A percentile compares a stretch with the other conserved stretches of the same genome.
Conservation (phyloP, 192 early-diverging fungal species). For the Umbelopsis ramanniana region DNA sequence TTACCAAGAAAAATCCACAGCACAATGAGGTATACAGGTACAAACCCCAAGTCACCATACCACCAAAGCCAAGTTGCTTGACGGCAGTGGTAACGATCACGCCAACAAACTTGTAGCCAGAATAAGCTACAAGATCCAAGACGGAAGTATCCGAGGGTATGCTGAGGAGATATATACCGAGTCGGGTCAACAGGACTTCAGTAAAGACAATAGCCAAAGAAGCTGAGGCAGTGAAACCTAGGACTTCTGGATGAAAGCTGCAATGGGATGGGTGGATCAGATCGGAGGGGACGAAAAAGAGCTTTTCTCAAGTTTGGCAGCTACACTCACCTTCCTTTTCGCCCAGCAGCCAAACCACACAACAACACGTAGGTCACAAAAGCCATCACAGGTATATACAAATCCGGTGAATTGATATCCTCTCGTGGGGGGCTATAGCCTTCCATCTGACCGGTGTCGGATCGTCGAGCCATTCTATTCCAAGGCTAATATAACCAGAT, state of each 20-base stretch:
- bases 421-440: constrained; percentile 85
- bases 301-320: no score
- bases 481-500: constrained; percentile 58
- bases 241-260: constrained; percentile 85
- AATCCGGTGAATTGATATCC: constrained; percentile 93
- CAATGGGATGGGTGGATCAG: background rate
- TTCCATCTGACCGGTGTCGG: constrained; percentile 78
- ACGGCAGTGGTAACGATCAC: constrained; percentile 56
- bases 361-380: constrained; percentile 91
- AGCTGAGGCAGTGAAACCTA: constrained; percentile 84
- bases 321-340: constrained; percentile 62
- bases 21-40: constrained; percentile 79
- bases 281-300: no score
- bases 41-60: constrained; percentile 65
- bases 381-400: constrained; percentile 96
- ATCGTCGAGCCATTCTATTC: constrained; percentile 75
- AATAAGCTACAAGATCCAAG: constrained; percentile 85
- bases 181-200: constrained; percentile 84
- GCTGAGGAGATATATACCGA: constrained; percentile 86
- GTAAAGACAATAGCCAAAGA: constrained; percentile 78
- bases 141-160: constrained; percentile 83
- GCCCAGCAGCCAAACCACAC: constrained; percentile 61
- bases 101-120: constrained; percentile 95
- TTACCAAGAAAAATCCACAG: constrained; percentile 90
- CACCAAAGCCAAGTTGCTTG: constrained; percentile 52